Conservation (phyloP, 2,329 filamentous ascomycete species). For the Graphilbum sp. region DNA sequence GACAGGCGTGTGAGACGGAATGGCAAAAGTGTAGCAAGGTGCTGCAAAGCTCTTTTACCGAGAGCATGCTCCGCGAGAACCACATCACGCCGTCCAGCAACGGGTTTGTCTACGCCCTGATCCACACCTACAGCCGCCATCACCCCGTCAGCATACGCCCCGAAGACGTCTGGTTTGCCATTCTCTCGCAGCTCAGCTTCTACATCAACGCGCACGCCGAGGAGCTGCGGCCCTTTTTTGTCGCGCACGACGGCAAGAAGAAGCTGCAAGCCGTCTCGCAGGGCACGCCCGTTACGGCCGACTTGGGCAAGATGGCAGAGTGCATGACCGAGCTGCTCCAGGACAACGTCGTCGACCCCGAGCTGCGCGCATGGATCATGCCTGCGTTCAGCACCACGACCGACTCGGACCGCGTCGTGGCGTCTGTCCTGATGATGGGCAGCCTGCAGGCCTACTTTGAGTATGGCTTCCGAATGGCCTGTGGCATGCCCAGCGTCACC, state of each 20-base stretch:
- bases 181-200: slow-evolving; percentile 14
- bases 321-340: slow-evolving; percentile 22
- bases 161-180: slow-evolving; percentile 33
- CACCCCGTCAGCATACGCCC: slow-evolving; percentile 27
- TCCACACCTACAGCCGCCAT: slow-evolving; percentile 22
- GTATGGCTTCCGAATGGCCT: slow-evolving; percentile 15
- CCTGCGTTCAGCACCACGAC: slow-evolving; percentile 35
- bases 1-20: background rate
- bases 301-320: slow-evolving; percentile 15
- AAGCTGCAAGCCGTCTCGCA: slow-evolving; percentile 5
- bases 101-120: background rate
- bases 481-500: slow-evolving; percentile 35
- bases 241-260: background rate
- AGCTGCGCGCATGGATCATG: slow-evolving; percentile 29
- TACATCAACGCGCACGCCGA: background rate
- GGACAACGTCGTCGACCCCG: slow-evolving; percentile 22
- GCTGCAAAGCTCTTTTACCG: background rate
- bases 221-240: background rate
- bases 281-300: slow-evolving; percentile 6
- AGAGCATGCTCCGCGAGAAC: background rate
- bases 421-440: slow-evolving; percentile 33
- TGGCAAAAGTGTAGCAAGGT: background rate
- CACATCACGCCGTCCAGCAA: background rate
- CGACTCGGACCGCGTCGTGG: slow-evolving; percentile 22
- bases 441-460: slow-evolving; percentile 31